Base-by-base conservation (phyloP, 768 basidiomycete genomes). In the Gymnopilus dilepis region DNA sequence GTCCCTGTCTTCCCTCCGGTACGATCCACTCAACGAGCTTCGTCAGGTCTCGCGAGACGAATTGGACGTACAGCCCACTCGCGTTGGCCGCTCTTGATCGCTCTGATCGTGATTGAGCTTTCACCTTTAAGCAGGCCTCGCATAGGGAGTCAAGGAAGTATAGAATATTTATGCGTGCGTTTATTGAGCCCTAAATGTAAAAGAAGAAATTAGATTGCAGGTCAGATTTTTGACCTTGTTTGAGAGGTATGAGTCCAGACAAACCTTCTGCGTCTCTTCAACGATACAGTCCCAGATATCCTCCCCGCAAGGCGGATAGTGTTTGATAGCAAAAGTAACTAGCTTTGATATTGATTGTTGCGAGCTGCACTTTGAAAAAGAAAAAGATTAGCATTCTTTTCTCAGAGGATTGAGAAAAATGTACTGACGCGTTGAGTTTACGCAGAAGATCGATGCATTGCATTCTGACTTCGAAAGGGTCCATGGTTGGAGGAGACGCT, bases 231-330 rank as follows among this genome's bases (percentile, higher is more conserved):
- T 38, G 15, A 38, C 12, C n/a, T 21, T 8, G 34, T 42, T 28
- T 6, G 8, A 48, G 11, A 45, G 43, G 22, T 19, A 58, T 30
- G 7, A 43, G n/a, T n/a, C n/a, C n/a, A n/a, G 47, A 61, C 74
- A 11, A 59, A 90, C 95, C 83, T 95, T 96, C 72, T 91, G 88
- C 65, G 90, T 94, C 76, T 96, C 93, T 71, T 97, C 94, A 24
- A 95, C 76, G 38, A 97, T 84, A 67, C 94, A 96, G 67, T 96
- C 94, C 95, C 95, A 97, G 11, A 97, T 74, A 73, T 97, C 94
- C 68, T 97, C 94, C 6, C 92, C 94, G 58, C 94, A 95, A 59
- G 84, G 84, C 5, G 89, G 80, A 56, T 90, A 95, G 69, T 91
- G 89, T 72, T 95, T 95, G 58, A 95, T 80, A 0, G 94, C 92